These are phyloP conservation scores for Thermochaetoides dissita DNA, from an alignment of 2,329 filamentous ascomycete genomes.

Conservation along the genomic window DNA sequence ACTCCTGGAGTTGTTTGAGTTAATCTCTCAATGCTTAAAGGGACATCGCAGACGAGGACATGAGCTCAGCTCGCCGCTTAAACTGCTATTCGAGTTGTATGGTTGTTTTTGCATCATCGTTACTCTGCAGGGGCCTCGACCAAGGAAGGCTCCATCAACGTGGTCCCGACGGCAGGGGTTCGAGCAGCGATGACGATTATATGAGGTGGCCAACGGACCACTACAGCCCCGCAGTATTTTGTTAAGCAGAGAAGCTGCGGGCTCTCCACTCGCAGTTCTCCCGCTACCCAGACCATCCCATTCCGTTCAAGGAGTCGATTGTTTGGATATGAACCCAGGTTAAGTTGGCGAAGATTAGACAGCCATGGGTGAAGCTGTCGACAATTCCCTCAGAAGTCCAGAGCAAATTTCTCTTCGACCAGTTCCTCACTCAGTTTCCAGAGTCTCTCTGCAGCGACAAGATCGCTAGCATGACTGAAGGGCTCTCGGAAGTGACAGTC, in stretches of 20 bases:
- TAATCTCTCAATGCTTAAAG: too few relatives aligned
- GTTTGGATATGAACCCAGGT: neutral
- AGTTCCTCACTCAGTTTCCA: slow-evolving; percentile 33
- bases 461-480: slow-evolving; percentile 19
- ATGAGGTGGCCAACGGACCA: slow-evolving; percentile 2
- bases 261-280: neutral
- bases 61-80: too few relatives aligned
- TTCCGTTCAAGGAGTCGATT: neutral
- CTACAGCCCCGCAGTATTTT: neutral
- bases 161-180: too few relatives aligned
- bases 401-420: slow-evolving; percentile 20
- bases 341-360: too few relatives aligned
- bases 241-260: too few relatives aligned
- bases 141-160: too few relatives aligned
- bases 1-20: too few relatives aligned
- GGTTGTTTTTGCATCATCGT: too few relatives aligned
- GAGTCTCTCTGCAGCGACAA: slow-evolving; percentile 26
- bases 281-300: neutral
- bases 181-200: slow-evolving; percentile 4
- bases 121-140: too few relatives aligned
- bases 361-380: neutral
- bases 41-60: too few relatives aligned
- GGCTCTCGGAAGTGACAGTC: slow-evolving; percentile 26
- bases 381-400: neutral
- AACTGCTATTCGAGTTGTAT: too few relatives aligned